A percentile compares a stretch with the other conserved stretches of the same genome.
These are phyloP conservation scores for Adansonia madagascariensis DNA, from an alignment of 441 rosid genomes.

Conservation along the genomic window DNA sequence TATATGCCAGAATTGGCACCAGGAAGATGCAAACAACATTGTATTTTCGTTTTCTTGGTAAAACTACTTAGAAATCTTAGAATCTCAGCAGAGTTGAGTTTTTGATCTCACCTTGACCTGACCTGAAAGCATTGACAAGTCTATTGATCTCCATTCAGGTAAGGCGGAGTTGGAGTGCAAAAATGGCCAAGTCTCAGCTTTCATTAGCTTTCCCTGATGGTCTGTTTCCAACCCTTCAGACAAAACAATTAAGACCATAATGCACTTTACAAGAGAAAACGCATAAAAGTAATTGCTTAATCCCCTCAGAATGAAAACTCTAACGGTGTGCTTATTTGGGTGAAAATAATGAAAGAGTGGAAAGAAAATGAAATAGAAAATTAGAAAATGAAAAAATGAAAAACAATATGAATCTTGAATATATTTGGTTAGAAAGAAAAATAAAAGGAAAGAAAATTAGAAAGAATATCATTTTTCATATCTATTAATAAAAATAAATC, in stretches of 20 bases:
- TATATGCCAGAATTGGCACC: neutral
- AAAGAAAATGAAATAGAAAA: no score
- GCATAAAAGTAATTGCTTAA: no score
- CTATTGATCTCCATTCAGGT: neutral
- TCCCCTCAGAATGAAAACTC: no score
- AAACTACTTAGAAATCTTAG: neutral
- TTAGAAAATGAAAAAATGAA: no score
- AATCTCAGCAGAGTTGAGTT: neutral
- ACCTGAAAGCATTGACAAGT: neutral
- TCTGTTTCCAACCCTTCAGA: neutral
- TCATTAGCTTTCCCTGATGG: neutral
- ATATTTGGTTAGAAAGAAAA: no score
- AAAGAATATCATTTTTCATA: no score
- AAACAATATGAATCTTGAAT: no score
- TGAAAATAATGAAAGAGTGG: no score
- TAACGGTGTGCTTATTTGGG: no score
- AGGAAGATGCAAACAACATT: neutral
- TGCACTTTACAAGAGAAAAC: neutral
- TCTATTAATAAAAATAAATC: no score
- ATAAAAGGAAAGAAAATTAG: no score
- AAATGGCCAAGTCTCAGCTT: neutral
- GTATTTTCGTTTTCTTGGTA: neutral
- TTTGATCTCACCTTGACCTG: neutral
- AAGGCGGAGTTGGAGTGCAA: neutral
- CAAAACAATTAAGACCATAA: neutral